phyloP scores from a whole-genome alignment of 2,329 filamentous ascomycete species.

The Hortaea werneckii region DNA sequence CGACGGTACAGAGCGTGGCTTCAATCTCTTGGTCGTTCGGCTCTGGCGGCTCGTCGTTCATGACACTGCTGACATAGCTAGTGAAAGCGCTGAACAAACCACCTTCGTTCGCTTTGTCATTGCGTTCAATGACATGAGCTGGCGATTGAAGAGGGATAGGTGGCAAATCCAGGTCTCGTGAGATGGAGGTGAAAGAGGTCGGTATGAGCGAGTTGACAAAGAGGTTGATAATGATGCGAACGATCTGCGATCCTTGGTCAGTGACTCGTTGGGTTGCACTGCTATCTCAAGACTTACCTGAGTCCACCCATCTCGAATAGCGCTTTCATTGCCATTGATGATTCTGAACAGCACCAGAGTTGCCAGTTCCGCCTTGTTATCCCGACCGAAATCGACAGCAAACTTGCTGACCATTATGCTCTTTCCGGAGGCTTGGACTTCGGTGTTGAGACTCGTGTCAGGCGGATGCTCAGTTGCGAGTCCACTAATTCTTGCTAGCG shows the following conservation, averaged over 20 bases:
- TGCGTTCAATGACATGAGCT: slow-evolving; percentile 85
- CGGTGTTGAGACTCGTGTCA: slow-evolving; percentile 84
- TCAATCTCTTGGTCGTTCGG: slow-evolving; percentile 95
- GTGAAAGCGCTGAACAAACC: slow-evolving; percentile 91
- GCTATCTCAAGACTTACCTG: slow-evolving; percentile 45
- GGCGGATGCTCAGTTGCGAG: slow-evolving; percentile 65
- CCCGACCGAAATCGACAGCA: slow-evolving; percentile 86
- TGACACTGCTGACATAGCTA: slow-evolving; percentile 96
- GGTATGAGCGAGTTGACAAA: slow-evolving; percentile 92
- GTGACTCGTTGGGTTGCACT: slow-evolving; percentile 9
- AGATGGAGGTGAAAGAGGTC: slow-evolving; percentile 59
- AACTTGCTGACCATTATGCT: slow-evolving; percentile 98
- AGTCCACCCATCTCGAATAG: slow-evolving; percentile 69
- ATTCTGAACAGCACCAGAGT: slow-evolving; percentile 93
- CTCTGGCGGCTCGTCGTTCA: slow-evolving; percentile 92
- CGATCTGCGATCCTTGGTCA: slow-evolving; percentile 46
- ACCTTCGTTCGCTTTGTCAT: slow-evolving; percentile 63
- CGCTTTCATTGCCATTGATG: slow-evolving; percentile 70
- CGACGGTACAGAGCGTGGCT: slow-evolving; percentile 85
- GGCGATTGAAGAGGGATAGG: slow-evolving; percentile 83
- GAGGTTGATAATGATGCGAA: slow-evolving; percentile 87
- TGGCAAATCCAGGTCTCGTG: slow-evolving; percentile 59
- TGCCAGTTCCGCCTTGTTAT: slow-evolving; percentile 87
- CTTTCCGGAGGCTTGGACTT: slow-evolving; percentile 75
- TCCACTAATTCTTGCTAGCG: slow-evolving; percentile 81